These are phyloP conservation scores for Pyrrhoderma lamaoense DNA, from an alignment of 1,284 basidiomycete genomes.

Conservation along the genomic window DNA sequence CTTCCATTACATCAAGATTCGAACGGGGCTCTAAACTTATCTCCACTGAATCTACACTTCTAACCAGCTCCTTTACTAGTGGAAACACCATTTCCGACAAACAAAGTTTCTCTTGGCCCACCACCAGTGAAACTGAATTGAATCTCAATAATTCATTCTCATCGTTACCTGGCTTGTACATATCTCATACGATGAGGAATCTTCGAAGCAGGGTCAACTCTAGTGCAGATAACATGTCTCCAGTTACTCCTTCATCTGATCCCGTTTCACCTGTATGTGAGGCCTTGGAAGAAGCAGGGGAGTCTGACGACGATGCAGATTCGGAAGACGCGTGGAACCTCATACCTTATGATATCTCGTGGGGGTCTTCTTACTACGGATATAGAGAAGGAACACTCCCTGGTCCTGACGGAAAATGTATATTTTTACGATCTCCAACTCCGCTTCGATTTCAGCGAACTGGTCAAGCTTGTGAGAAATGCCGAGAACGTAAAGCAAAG, in stretches of 20 bases:
- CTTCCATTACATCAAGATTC: too few species aligned
- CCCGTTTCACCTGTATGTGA: slow-evolving; percentile 8
- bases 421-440: slow-evolving; percentile 37
- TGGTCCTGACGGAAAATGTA: slow-evolving; percentile 34
- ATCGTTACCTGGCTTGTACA: slow-evolving; percentile 6
- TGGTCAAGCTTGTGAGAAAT: slow-evolving; percentile 37
- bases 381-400: slow-evolving; percentile 33
- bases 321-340: slow-evolving; percentile 34
- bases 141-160: too few species aligned
- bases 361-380: slow-evolving; percentile 33
- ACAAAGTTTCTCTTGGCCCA: too few species aligned
- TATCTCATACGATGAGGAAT: slow-evolving; percentile 5
- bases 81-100: too few species aligned
- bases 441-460: slow-evolving; percentile 36
- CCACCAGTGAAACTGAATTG: too few species aligned
- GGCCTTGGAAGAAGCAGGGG: slow-evolving; percentile 5
- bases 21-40: too few species aligned
- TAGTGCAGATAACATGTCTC: not conserved
- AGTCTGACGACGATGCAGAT: slow-evolving; percentile 18
- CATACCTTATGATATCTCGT: slow-evolving; percentile 36
- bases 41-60: too few species aligned
- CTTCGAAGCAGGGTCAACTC: slow-evolving; percentile 1
- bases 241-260: not conserved
- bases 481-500: slow-evolving; percentile 41
- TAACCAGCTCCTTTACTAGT: too few species aligned